These are phyloP conservation scores for Vinca major DNA, from an alignment of 305 asterid genomes.

Conservation along the genomic window DNA sequence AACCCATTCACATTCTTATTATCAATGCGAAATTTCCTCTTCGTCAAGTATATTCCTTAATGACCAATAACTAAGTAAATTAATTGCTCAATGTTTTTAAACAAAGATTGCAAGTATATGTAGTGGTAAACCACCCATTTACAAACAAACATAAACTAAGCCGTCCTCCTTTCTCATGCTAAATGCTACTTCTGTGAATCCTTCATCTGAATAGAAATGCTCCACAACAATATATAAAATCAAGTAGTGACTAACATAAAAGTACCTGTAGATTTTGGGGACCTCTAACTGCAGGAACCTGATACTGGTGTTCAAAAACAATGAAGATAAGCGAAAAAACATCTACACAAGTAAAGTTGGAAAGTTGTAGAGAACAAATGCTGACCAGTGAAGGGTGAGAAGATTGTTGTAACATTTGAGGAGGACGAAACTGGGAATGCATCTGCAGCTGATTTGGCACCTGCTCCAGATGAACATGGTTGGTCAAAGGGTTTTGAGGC, in stretches of 20 bases:
- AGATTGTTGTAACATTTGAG: slow-evolving; percentile 44
- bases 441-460: slow-evolving; percentile 44
- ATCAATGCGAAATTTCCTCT: background rate
- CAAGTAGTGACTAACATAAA: background rate
- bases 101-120: background rate
- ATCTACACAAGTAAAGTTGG: slow-evolving; percentile 11
- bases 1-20: background rate
- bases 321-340: slow-evolving; percentile 17
- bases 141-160: background rate
- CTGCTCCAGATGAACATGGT: slow-evolving; percentile 47
- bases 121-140: background rate
- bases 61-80: background rate
- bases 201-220: background rate
- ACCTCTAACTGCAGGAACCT: slow-evolving; percentile 45
- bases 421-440: slow-evolving; percentile 43
- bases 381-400: slow-evolving; percentile 52
- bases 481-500: slow-evolving; percentile 39
- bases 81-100: background rate
- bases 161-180: background rate
- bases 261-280: slow-evolving; percentile 55
- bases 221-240: background rate
- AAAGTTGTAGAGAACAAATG: slow-evolving; percentile 10
- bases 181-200: background rate
- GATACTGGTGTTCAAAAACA: slow-evolving; percentile 41
- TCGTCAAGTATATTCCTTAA: background rate